Conservation (phyloP, 148 eudicot species). For the Hydrangea macrophylla region DNA sequence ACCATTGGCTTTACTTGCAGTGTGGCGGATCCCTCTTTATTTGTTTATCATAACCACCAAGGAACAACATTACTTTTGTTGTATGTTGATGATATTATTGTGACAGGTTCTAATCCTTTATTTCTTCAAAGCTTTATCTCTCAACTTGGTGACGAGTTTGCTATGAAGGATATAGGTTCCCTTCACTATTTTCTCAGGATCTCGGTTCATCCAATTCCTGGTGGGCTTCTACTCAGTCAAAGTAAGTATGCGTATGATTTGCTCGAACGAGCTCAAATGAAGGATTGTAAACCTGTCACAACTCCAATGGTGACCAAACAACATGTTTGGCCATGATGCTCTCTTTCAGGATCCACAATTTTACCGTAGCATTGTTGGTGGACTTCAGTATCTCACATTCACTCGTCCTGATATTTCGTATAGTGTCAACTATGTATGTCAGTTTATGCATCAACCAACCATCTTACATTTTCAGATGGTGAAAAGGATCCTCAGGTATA, state of each 20-base stretch:
- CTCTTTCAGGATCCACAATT: neutral
- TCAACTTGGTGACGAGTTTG: too few species aligned
- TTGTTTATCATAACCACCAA: neutral
- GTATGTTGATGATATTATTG: neutral
- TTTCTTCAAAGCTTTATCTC: too few species aligned
- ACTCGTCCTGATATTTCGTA: neutral
- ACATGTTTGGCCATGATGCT: neutral
- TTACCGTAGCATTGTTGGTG: neutral
- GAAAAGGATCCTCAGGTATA: neutral
- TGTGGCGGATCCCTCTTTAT: too few species aligned
- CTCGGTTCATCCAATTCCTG: neutral
- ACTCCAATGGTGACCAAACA: neutral
- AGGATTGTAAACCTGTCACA: neutral
- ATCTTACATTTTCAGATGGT: neutral
- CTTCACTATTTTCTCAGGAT: neutral
- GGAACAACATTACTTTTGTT: neutral
- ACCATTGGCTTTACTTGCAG: neutral
- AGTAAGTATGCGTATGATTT: neutral
- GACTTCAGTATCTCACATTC: neutral
- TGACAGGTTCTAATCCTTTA: neutral
- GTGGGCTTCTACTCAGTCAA: neutral
- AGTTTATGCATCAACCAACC: conserved; percentile 8
- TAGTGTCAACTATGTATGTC: neutral
- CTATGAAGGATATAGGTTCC: neutral
- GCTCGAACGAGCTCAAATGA: neutral